Evolutionary conservation across 2,329 filamentous ascomycete species (phyloP), one percentile per base, ranked within the genome.

Genomic region (Venturia aucupariae): DNA sequence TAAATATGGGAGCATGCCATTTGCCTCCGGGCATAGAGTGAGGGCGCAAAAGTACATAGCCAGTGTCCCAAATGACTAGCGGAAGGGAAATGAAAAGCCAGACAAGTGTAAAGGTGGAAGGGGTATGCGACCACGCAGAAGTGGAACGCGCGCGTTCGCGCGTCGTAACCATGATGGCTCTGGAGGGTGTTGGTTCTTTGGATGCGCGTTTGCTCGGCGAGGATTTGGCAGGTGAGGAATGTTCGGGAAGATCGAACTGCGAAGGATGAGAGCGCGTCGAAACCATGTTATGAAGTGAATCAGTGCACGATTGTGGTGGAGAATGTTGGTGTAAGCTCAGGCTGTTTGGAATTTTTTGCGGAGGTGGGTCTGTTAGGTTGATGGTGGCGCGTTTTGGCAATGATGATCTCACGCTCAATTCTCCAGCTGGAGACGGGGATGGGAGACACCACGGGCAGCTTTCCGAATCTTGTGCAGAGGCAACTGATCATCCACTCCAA

Each of bases 31-130:
- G 85, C 89, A 96, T 94, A 65, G 86, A 89, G 75, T 87, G 84
- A 38, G 92, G 92, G 24, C 92, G 89, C 63, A 90, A 78, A 59
- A 96, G 79, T 46, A 96, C 85, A 78, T 96, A 96, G 65, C 80
- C 79, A 38, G 84, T 84, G 77, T 96, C 92, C 92, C 92, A 96
- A 61, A 84, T 72, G 60, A 96, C 90, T 66, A 95, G 82, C 1
- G 90, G 90, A 19, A 94, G 77, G 24, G 89, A 92, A 67, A 93
- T 68, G 65, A 81, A 75, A 32, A 96, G 81, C 91, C 91, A 96
- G 67, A 86, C 68, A 54, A 90, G 81, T 27, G 84, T 79, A 15
- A 85, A 71, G 62, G 81, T 81, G 15, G 83, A 83, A 3, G 85
- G 83, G 0, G 81, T 85, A 71, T 89, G 86, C 13, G 81, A 78